Base-by-base conservation (phyloP, 2,329 filamentous ascomycete species). In the Fusarium cyanostomum region DNA sequence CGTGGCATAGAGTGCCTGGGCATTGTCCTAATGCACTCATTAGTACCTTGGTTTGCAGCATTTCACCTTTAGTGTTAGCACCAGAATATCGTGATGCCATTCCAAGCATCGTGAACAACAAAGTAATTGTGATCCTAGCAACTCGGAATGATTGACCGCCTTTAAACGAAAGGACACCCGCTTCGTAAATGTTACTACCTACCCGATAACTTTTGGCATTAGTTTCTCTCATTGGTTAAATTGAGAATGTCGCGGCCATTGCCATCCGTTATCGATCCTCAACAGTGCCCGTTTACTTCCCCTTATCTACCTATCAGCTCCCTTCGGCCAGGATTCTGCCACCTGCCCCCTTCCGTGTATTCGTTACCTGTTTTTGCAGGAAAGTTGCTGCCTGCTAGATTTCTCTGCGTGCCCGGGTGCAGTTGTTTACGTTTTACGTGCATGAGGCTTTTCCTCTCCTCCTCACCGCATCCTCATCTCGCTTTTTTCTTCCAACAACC, bases 391-490 rank as follows among this genome's bases (percentile, higher is more conserved):
- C 53, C 48, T 41, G 15, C n/a, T 49, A 13, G 5, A 48, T 10
- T n/a, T 11, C 16, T 24, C 24, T 16, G 28, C 4, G 8, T 41
- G 11, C 15, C 11, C 8, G 7, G 6, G 15, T 3, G 16, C 9
- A 6, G 35, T 44, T 64, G 58, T 59, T 64, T 52, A 63, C 21
- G 8, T 45, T 26, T 35, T 12, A 10, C 2, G 26, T 13, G 26
- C 51, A 34, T 18, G 33, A 34, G 33, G 10, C 37, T 62, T 27
- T 34, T 31, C 15, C 13, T 34, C 26, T 31, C 43, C 49, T 42
- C 45, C 31, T 44, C 41, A 46, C 38, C 59, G 54, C 53, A 34
- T 35, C 26, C 27, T 30, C 34, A 30, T 9, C 35, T 35, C 31
- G 8, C 57, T 28, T 15, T 18, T 39, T 18, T 16, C 18, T 48